Evolutionary conservation across 108 stramenopile genomes (phyloP).

Genomic region (Thalassiosira profunda): DNA sequence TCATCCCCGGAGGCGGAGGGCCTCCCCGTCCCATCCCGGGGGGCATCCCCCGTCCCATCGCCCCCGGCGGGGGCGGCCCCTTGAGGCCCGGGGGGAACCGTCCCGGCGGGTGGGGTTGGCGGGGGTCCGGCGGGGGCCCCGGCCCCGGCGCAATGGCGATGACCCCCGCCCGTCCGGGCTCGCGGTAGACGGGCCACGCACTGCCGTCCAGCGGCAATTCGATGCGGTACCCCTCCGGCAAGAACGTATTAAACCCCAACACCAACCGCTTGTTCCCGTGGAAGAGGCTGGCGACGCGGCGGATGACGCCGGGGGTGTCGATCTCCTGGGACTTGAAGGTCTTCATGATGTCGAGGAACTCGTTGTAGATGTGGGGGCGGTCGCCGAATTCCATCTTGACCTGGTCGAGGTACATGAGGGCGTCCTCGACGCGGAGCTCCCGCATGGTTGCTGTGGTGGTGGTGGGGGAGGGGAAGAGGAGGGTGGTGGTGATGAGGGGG

Average conservation of each 20-base stretch:
- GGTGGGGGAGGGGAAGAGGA: background rate
- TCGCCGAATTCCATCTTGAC: constrained; percentile 99
- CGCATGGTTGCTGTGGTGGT: constrained; percentile 57
- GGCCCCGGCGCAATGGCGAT: constrained; percentile 55
- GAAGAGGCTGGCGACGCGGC: constrained; percentile 95
- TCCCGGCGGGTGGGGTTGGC: too few species aligned
- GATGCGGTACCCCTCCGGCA: constrained; percentile 99
- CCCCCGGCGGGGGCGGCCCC: too few species aligned
- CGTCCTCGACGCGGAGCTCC: constrained; percentile 97
- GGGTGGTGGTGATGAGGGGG: background rate
- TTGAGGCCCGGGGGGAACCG: too few species aligned
- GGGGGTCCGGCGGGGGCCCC: too few species aligned
- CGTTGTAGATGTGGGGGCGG: constrained; percentile 99
- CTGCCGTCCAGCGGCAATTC: constrained; percentile 85
- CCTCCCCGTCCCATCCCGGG: constrained; percentile 16
- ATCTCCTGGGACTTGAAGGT: constrained; percentile 96
- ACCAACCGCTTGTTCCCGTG: constrained; percentile 97
- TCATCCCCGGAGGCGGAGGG: background rate
- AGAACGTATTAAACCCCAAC: constrained; percentile 98
- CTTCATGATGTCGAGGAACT: constrained; percentile 99
- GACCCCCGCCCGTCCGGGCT: constrained; percentile 73
- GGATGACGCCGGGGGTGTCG: constrained; percentile 99
- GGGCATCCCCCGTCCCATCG: too few species aligned
- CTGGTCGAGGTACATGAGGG: constrained; percentile 98
- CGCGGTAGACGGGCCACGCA: constrained; percentile 81